These are phyloP conservation scores for Ceriops zippeliana DNA, from an alignment of 345 rosid species.

Conservation along the genomic window DNA sequence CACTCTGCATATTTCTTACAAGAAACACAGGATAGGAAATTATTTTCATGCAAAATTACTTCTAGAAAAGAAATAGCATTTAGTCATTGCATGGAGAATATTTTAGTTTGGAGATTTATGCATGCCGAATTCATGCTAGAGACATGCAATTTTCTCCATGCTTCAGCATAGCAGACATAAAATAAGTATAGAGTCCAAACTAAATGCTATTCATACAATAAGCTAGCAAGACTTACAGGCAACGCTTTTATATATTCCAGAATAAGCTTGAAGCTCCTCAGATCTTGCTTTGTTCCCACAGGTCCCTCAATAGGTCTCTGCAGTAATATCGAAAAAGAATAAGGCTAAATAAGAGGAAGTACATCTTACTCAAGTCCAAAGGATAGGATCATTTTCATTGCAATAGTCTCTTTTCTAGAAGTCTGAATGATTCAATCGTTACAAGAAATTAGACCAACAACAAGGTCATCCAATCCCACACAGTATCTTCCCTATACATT, in stretches of 20 bases:
- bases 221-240: conserved; percentile 53
- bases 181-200: not conserved
- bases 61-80: too few relatives aligned
- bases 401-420: not conserved
- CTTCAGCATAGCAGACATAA: not conserved
- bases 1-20: conserved; percentile 51
- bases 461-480: too few relatives aligned
- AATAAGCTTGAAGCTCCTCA: conserved; percentile 79
- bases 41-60: too few relatives aligned
- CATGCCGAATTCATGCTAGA: too few relatives aligned
- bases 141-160: too few relatives aligned
- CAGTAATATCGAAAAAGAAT: conserved; percentile 22
- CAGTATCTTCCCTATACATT: too few relatives aligned
- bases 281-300: conserved; percentile 60
- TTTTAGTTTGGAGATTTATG: too few relatives aligned
- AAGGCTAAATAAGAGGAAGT: not conserved
- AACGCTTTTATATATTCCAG: conserved; percentile 84
- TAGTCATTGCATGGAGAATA: too few relatives aligned
- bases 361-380: not conserved
- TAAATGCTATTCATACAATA: not conserved
- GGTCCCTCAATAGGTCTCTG: conserved; percentile 76
- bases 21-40: not conserved
- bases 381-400: not conserved
- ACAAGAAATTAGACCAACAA: not conserved
- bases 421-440: not conserved